Evolutionary conservation across 2,329 filamentous ascomycete species (phyloP).

Genomic region (Aspergillus japonicus): DNA sequence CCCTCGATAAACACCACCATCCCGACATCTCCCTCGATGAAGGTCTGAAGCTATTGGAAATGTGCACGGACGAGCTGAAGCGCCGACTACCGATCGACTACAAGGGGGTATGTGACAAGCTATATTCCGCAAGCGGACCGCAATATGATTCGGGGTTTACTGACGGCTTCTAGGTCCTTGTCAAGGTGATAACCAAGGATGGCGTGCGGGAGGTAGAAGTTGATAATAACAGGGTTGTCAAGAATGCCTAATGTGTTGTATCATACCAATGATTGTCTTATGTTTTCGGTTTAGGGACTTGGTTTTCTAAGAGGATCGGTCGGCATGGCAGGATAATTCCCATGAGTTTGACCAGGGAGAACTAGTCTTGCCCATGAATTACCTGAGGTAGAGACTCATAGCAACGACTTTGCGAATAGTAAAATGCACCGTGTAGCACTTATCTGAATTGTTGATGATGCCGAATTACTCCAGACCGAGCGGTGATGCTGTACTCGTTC

Average conservation of each 20-base stretch:
- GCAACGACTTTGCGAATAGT: conserved; percentile 12
- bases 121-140: neutral
- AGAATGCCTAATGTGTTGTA: conserved; percentile 45
- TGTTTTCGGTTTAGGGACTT: conserved; percentile 30
- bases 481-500: neutral
- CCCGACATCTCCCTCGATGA: conserved; percentile 86
- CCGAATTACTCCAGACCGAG: neutral
- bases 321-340: conserved; percentile 22
- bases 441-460: neutral
- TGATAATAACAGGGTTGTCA: conserved; percentile 68
- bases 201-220: conserved; percentile 83
- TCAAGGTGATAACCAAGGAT: conserved; percentile 94
- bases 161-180: conserved; percentile 48
- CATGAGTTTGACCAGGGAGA: conserved; percentile 17
- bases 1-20: conserved; percentile 97
- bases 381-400: conserved; percentile 17
- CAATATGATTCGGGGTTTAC: conserved; percentile 10
- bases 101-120: conserved; percentile 70
- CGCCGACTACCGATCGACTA: conserved; percentile 96
- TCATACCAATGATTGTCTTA: conserved; percentile 31
- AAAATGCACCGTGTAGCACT: neutral
- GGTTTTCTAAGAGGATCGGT: conserved; percentile 23
- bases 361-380: conserved; percentile 13
- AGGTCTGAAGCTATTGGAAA: conserved; percentile 85
- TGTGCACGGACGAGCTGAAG: conserved; percentile 98